Evolutionary conservation across 106 monocot species (phyloP).

Genomic region (Narthecium ossifragum): DNA sequence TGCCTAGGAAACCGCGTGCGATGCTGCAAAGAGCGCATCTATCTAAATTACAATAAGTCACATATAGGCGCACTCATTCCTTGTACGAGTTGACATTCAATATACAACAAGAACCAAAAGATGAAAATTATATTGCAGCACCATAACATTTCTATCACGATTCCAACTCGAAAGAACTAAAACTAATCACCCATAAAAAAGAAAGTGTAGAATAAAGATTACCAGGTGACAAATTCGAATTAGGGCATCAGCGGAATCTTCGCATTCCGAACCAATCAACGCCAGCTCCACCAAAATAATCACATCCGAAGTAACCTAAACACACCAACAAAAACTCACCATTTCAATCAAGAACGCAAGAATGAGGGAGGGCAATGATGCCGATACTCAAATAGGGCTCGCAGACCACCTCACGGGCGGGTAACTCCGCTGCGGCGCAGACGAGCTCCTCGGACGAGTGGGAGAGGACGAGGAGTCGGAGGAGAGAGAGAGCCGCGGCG

Average conservation of each 20-base stretch:
- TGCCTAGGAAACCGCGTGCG: too few relatives aligned
- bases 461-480: slow-evolving; percentile 54
- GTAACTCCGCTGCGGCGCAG: slow-evolving; percentile 51
- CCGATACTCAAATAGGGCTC: not conserved
- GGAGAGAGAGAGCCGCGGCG: slow-evolving; percentile 37
- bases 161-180: not conserved
- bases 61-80: not conserved
- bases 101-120: not conserved
- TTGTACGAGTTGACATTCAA: not conserved
- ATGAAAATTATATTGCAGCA: not conserved
- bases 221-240: slow-evolving; percentile 47
- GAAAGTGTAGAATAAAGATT: slow-evolving; percentile 5
- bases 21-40: too few relatives aligned
- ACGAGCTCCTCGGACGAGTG: slow-evolving; percentile 32
- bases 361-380: not conserved
- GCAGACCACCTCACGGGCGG: slow-evolving; percentile 87
- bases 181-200: not conserved
- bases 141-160: not conserved
- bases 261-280: slow-evolving; percentile 23
- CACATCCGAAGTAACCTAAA: slow-evolving; percentile 84
- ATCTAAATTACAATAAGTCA: not conserved
- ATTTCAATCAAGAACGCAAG: not conserved
- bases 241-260: slow-evolving; percentile 27
- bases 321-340: not conserved
- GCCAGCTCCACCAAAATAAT: slow-evolving; percentile 56